Evolutionary conservation across 306 rosid genomes (phyloP).

Genomic region (Echinosophora koreensis): DNA sequence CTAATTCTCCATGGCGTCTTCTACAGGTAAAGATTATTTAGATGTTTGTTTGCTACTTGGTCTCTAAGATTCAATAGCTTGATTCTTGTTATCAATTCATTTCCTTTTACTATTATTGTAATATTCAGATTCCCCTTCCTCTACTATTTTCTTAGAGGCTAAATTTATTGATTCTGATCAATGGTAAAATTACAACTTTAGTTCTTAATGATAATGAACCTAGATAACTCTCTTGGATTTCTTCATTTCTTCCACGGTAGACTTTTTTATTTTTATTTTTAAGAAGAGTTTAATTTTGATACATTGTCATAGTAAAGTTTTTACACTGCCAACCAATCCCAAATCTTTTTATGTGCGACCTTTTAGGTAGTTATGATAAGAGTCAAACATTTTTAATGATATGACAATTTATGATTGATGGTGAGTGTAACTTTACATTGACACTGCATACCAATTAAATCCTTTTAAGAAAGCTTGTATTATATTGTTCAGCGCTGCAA

Average conservation of each 20-base stretch:
- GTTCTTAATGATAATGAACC: not conserved
- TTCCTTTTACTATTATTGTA: conserved; percentile 26
- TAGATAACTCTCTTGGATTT: conserved; percentile 16
- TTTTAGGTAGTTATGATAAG: too few relatives aligned
- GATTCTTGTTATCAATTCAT: not conserved
- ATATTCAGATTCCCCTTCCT: conserved; percentile 32
- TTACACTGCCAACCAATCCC: too few relatives aligned
- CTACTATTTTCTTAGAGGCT: conserved; percentile 11
- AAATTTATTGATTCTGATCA: conserved; percentile 28
- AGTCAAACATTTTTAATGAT: too few relatives aligned
- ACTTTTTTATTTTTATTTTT: not conserved
- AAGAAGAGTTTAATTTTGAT: too few relatives aligned
- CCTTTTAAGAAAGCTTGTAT: not conserved
- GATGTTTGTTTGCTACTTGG: not conserved
- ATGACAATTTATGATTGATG: too few relatives aligned
- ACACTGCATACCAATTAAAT: too few relatives aligned
- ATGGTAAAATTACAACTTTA: conserved; percentile 20
- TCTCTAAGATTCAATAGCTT: not conserved
- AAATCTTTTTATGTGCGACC: too few relatives aligned
- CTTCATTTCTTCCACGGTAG: conserved; percentile 24
- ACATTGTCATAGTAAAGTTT: too few relatives aligned
- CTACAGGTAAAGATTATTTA: conserved; percentile 64
- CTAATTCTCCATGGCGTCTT: conserved; percentile 96
- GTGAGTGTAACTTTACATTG: too few relatives aligned
- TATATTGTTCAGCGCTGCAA: conserved; percentile 26